phyloP scores from a whole-genome alignment of 2,329 filamentous ascomycete species.

The Aureobasidium musti region DNA sequence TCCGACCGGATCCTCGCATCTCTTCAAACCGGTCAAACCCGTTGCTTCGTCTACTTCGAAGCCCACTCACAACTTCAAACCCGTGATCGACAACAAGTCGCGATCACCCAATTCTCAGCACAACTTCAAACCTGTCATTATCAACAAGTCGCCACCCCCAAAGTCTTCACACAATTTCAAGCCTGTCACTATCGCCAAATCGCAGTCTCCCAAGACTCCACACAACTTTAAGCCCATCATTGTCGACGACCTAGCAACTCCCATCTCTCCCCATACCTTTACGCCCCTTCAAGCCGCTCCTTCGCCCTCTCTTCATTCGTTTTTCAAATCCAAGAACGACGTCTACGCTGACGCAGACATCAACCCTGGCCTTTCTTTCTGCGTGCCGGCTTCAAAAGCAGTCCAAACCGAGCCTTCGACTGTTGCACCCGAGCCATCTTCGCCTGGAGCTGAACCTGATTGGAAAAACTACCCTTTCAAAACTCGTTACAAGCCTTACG shows the following conservation, averaged over 20 bases:
- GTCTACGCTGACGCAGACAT: too few relatives aligned
- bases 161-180: not conserved
- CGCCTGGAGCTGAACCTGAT: too few relatives aligned
- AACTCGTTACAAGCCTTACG: not conserved
- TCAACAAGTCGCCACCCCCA: not conserved
- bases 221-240: constrained; percentile 2
- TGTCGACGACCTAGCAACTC: not conserved
- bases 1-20: not conserved
- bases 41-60: not conserved
- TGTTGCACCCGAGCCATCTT: too few relatives aligned
- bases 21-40: not conserved
- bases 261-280: not conserved
- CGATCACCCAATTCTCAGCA: not conserved
- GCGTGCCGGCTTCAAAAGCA: not conserved
- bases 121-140: not conserved
- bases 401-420: not conserved
- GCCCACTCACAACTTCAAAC: not conserved
- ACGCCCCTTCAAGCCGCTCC: not conserved
- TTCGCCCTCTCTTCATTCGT: not conserved
- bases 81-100: not conserved
- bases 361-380: not conserved
- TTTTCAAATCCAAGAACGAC: not conserved
- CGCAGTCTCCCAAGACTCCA: not conserved
- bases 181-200: not conserved
- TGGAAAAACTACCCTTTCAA: too few relatives aligned